Conservation (phyloP, 139 green algal species). For the Bryopsis sp. region DNA sequence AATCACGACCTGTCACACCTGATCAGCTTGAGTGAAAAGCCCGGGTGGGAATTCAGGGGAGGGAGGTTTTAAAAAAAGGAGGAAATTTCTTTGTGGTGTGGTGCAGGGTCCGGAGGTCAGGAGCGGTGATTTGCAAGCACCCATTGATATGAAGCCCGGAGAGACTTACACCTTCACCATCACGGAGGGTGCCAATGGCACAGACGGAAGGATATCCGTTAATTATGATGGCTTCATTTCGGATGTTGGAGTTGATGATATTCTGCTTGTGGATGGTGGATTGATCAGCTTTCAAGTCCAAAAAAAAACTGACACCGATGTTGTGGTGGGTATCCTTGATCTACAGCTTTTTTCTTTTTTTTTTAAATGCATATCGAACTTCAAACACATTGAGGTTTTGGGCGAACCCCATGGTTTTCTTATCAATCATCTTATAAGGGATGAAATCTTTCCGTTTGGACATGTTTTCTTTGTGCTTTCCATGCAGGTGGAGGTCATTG, state of each 20-base stretch:
- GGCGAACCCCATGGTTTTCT: too few species aligned
- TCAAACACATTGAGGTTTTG: too few species aligned
- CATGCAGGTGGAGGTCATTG: constrained; percentile 55
- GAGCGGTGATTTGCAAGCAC: constrained; percentile 56
- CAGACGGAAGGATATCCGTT: constrained; percentile 44
- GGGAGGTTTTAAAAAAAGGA: too few species aligned
- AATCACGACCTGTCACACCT: neutral
- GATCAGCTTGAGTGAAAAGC: too few species aligned
- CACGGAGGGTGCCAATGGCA: constrained; percentile 43
- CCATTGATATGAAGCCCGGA: constrained; percentile 49
- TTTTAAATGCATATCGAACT: too few species aligned
- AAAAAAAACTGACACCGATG: constrained; percentile 46
- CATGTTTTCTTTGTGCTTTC: too few species aligned
- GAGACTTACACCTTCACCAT: constrained; percentile 62
- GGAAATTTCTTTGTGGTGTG: too few species aligned
- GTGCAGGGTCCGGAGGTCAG: constrained; percentile 60
- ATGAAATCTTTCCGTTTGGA: too few species aligned
- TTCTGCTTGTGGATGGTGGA: constrained; percentile 64
- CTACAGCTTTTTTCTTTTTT: too few species aligned
- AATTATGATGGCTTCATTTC: constrained; percentile 79
- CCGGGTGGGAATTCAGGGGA: too few species aligned
- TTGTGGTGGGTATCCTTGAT: constrained; percentile 34
- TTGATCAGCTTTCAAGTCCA: constrained; percentile 53
- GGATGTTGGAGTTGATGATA: constrained; percentile 60
- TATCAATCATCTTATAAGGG: too few species aligned